These are phyloP conservation scores for Didymella arachidicola DNA, from an alignment of 2,329 filamentous ascomycete species.

Conservation along the genomic window DNA sequence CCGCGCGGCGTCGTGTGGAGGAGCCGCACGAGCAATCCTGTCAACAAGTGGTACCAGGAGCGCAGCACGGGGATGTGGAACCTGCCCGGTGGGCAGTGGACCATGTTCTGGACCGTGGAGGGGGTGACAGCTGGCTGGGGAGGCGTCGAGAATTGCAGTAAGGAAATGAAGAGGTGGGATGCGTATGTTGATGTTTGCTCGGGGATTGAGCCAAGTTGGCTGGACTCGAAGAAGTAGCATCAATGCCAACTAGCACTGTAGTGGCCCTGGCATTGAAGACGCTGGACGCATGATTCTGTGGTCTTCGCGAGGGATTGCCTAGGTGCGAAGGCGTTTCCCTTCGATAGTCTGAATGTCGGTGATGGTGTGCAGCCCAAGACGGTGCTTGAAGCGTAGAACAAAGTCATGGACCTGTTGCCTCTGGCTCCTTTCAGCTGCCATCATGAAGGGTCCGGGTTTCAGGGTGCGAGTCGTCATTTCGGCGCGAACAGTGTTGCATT, in stretches of 20 bases:
- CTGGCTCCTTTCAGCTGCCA: neutral
- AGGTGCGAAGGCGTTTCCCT: neutral
- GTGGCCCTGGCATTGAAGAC: too few species aligned
- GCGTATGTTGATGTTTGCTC: slow-evolving; percentile 60
- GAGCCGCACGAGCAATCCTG: slow-evolving; percentile 87
- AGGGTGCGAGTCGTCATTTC: neutral
- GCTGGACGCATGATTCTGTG: neutral
- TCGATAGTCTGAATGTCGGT: neutral
- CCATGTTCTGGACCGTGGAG: slow-evolving; percentile 96
- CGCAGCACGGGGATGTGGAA: slow-evolving; percentile 84
- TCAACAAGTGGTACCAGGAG: slow-evolving; percentile 99
- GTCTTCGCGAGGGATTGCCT: neutral
- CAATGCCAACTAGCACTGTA: too few species aligned
- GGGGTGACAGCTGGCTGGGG: slow-evolving; percentile 61
- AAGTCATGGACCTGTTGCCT: neutral
- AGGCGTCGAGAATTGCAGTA: slow-evolving; percentile 51
- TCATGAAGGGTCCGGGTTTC: neutral
- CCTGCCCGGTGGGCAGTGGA: slow-evolving; percentile 83
- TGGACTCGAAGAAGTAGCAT: slow-evolving; percentile 47
- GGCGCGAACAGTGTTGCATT: neutral
- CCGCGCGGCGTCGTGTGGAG: slow-evolving; percentile 91
- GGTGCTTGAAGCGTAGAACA: neutral
- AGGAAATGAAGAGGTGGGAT: slow-evolving; percentile 54
- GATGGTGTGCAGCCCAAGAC: neutral
- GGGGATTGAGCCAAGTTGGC: slow-evolving; percentile 59